These are phyloP conservation scores for Plasmodium vivax DNA, from an alignment of 169 alveolate species.

Conservation along the genomic window DNA sequence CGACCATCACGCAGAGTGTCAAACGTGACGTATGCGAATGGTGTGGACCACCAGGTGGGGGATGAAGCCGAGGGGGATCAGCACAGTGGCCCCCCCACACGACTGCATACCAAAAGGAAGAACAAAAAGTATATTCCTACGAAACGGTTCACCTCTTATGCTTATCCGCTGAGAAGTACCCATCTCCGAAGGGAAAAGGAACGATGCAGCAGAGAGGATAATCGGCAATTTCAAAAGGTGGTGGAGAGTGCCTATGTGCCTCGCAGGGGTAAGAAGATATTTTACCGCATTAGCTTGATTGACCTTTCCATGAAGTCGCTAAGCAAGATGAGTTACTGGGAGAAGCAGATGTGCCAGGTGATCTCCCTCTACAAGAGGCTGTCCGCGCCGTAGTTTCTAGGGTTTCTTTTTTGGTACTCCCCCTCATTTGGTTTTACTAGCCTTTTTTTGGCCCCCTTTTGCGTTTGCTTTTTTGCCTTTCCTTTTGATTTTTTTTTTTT, in stretches of 20 bases:
- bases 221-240: constrained; percentile 10
- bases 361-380: constrained; percentile 7
- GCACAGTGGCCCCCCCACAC: neutral
- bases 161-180: neutral
- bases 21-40: neutral
- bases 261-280: constrained; percentile 12
- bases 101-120: neutral
- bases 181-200: constrained; percentile 24
- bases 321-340: constrained; percentile 57
- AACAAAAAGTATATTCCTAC: constrained; percentile 11
- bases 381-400: neutral
- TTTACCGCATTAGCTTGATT: constrained; percentile 68
- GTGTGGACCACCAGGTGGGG: neutral
- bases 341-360: constrained; percentile 49
- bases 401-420: neutral
- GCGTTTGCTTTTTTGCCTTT: neutral
- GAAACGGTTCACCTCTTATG: neutral
- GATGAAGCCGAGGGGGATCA: neutral
- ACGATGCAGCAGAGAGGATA: neutral
- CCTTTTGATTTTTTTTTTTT: neutral
- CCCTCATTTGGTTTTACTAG: neutral
- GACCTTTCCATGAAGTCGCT: constrained; percentile 64
- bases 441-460: neutral
- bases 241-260: constrained; percentile 14
- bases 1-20: neutral